Evolutionary conservation across 2,329 filamentous ascomycete species (phyloP).

Genomic region (Penicillium fuscoglaucum): DNA sequence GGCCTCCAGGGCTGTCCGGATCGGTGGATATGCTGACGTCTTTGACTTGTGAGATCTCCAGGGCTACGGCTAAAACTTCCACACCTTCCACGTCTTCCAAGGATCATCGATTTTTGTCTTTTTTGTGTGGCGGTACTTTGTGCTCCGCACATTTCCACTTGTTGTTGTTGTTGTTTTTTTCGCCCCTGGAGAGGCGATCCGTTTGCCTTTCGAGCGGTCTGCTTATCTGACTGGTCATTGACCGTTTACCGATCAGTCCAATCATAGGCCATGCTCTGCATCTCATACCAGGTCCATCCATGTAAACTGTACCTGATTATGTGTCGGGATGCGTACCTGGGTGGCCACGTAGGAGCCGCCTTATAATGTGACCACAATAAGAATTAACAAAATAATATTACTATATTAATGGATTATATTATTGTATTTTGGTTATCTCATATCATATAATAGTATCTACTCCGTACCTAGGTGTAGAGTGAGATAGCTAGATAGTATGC

Average conservation of each 20-base stretch:
- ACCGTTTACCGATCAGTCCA: slow-evolving; percentile 5
- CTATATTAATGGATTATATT: neutral
- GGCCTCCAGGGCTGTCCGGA: neutral
- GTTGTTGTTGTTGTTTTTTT: neutral
- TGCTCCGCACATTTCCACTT: neutral
- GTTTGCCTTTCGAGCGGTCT: slow-evolving; percentile 27
- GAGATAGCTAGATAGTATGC: neutral
- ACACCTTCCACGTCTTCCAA: neutral
- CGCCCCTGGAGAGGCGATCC: slow-evolving; percentile 8
- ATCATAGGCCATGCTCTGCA: slow-evolving; percentile 13
- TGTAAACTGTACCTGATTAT: slow-evolving; percentile 16
- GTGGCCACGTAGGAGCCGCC: slow-evolving; percentile 16
- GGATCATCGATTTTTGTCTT: neutral
- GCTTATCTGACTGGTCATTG: slow-evolving; percentile 10
- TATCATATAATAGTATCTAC: neutral
- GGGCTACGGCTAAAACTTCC: neutral
- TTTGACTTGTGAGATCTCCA: slow-evolving; percentile 14
- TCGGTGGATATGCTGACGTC: slow-evolving; percentile 19
- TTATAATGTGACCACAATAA: neutral
- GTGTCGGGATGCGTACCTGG: slow-evolving; percentile 15
- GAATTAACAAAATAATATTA: neutral
- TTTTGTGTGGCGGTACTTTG: neutral
- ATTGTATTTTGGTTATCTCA: neutral
- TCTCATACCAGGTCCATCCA: slow-evolving; percentile 19
- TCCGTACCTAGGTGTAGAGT: no score